A percentile compares a stretch with the other conserved stretches of the same genome.
phyloP scores from a whole-genome alignment of 176 grass and related monocot species.

The Ensete ventricosum region DNA sequence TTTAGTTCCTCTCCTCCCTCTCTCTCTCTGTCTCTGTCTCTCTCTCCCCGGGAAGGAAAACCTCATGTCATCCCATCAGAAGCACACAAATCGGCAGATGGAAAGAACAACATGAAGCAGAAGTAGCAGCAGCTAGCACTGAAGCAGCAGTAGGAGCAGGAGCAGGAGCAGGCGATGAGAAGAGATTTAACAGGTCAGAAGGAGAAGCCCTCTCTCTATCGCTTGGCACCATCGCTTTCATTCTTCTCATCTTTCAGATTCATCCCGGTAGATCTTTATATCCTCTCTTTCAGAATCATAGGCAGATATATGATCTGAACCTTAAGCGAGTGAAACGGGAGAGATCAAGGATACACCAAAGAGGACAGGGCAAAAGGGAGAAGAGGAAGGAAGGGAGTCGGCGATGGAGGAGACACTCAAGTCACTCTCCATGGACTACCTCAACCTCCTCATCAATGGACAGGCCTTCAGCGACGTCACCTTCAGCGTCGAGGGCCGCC shows the following conservation, averaged over 20 bases:
- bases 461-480: constrained; percentile 99
- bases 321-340: constrained; percentile 12
- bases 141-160: background rate
- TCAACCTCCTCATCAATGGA: constrained; percentile 95
- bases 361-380: too few relatives aligned
- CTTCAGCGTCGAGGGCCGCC: constrained; percentile 89
- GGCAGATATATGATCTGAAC: background rate
- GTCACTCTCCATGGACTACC: constrained; percentile 91
- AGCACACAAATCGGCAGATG: background rate
- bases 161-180: background rate
- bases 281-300: too few relatives aligned
- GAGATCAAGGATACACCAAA: constrained; percentile 13
- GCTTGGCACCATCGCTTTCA: too few relatives aligned
- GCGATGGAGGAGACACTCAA: constrained; percentile 89
- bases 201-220: background rate
- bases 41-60: too few relatives aligned
- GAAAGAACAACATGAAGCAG: background rate
- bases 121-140: background rate
- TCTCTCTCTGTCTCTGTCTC: background rate
- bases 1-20: background rate
- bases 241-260: too few relatives aligned
- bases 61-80: background rate
- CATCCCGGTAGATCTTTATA: background rate
- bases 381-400: background rate
- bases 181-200: background rate